Evolutionary conservation across 2,329 filamentous ascomycete species (phyloP).

Genomic region (Diplodia scrobiculata): DNA sequence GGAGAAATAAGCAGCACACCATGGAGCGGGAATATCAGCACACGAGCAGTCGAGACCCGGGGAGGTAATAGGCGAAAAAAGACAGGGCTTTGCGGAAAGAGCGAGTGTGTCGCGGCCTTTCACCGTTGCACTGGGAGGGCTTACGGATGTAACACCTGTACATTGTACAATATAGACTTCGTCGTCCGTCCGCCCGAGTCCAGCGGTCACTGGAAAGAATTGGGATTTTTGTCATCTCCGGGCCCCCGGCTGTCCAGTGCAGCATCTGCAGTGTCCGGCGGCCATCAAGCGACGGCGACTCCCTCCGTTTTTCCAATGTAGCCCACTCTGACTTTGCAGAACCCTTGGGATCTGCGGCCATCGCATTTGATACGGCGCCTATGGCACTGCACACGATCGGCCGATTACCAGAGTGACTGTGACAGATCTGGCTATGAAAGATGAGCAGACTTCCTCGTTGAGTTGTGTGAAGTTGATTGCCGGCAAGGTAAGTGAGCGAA

Average conservation of each 20-base stretch:
- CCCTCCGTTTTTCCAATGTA: background rate
- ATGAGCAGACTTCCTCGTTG: background rate
- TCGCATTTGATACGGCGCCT: background rate
- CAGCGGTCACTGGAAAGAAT: conserved; percentile 23
- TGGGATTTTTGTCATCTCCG: conserved; percentile 19
- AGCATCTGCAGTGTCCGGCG: background rate
- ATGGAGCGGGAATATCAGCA: background rate
- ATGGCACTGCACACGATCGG: background rate
- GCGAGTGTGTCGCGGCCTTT: conserved; percentile 34
- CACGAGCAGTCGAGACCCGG: conserved; percentile 12
- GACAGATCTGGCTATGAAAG: background rate
- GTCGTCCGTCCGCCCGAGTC: conserved; percentile 26
- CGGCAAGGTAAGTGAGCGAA: background rate
- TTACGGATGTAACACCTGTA: conserved; percentile 43
- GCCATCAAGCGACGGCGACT: background rate
- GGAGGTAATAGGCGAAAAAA: conserved; percentile 26
- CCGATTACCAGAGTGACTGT: background rate
- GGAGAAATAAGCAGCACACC: conserved; percentile 37
- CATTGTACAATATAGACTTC: conserved; percentile 49
- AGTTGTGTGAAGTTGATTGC: background rate
- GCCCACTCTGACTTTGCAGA: background rate
- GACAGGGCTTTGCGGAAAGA: conserved; percentile 20
- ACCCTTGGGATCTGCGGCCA: background rate
- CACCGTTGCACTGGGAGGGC: conserved; percentile 16
- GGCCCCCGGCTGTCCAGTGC: background rate